phyloP scores from a whole-genome alignment of 2,329 filamentous ascomycete species.

The Aspergillus fijiensis region DNA sequence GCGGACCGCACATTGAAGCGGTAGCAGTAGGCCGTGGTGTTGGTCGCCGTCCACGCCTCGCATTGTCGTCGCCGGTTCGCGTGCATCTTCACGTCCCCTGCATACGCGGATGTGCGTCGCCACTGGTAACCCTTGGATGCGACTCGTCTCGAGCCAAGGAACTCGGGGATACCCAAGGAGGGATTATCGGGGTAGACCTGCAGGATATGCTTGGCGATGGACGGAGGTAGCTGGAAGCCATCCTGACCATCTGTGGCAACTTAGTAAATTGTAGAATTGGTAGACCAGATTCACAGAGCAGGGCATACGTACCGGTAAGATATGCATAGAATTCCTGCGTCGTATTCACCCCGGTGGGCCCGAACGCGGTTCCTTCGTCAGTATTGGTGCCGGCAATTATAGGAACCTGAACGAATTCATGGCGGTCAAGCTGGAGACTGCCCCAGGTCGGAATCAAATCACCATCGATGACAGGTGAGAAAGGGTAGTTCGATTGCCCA shows the following conservation, averaged over 20 bases:
- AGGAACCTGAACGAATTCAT: slow-evolving; percentile 63
- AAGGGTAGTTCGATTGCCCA: slow-evolving; percentile 35
- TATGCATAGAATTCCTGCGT: slow-evolving; percentile 52
- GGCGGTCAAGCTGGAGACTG: slow-evolving; percentile 55
- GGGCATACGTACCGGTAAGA: slow-evolving; percentile 30
- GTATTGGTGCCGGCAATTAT: slow-evolving; percentile 64
- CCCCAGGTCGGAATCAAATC: slow-evolving; percentile 56
- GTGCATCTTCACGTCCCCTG: slow-evolving; percentile 57
- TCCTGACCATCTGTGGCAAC: slow-evolving; percentile 23
- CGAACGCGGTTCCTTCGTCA: slow-evolving; percentile 64
- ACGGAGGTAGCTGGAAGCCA: slow-evolving; percentile 24
- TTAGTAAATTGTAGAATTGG: slow-evolving; percentile 12
- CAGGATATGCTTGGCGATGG: slow-evolving; percentile 44
- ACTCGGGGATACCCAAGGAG: slow-evolving; percentile 50
- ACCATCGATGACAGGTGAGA: slow-evolving; percentile 52
- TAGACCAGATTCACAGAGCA: background rate
- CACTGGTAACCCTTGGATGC: slow-evolving; percentile 49
- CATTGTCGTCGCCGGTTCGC: slow-evolving; percentile 56
- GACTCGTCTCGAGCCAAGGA: slow-evolving; percentile 35
- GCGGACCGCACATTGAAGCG: slow-evolving; percentile 58
- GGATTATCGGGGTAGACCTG: slow-evolving; percentile 55
- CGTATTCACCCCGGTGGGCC: slow-evolving; percentile 54
- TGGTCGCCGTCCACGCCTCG: slow-evolving; percentile 51
- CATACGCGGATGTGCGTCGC: slow-evolving; percentile 56
- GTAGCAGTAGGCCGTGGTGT: slow-evolving; percentile 59